Percentiles rank a stretch among this genome's conserved stretches.
phyloP scores from a whole-genome alignment of 352 stramenopile genomes.

The Pythium sukuiense region DNA sequence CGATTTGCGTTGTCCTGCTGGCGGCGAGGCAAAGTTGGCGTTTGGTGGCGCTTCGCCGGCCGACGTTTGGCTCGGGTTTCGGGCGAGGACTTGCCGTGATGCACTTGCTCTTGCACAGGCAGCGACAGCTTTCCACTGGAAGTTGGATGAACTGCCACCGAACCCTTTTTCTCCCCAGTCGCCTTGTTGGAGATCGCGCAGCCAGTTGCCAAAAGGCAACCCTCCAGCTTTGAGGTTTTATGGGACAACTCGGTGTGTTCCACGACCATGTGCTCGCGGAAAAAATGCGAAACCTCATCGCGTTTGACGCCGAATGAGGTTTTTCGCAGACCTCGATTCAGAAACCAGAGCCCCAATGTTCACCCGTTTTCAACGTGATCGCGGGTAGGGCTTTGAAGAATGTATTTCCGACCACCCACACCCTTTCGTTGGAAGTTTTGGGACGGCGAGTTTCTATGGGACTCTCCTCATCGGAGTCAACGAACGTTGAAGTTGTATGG shows the following conservation, averaged over 20 bases:
- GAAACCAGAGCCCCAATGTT: slow-evolving; percentile 7
- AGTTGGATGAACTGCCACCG: not conserved
- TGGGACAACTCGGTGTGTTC: not conserved
- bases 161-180: slow-evolving; percentile 23
- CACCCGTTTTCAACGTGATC: slow-evolving; percentile 23
- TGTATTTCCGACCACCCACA: slow-evolving; percentile 1
- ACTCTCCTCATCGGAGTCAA: not conserved
- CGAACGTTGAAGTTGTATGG: slow-evolving; percentile 6
- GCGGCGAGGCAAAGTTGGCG: not conserved
- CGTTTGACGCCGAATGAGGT: not conserved
- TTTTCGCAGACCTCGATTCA: slow-evolving; percentile 11
- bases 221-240: slow-evolving; percentile 14
- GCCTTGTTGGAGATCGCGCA: slow-evolving; percentile 14
- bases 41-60: slow-evolving; percentile 5
- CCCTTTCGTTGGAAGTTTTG: slow-evolving; percentile 4
- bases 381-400: slow-evolving; percentile 19
- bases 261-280: not conserved
- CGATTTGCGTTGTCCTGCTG: not conserved
- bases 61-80: slow-evolving; percentile 11
- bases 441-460: not conserved
- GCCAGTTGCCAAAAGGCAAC: slow-evolving; percentile 11
- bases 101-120: slow-evolving; percentile 13
- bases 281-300: not conserved
- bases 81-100: slow-evolving; percentile 10
- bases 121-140: slow-evolving; percentile 17